phyloP scores from a whole-genome alignment of 2,329 filamentous ascomycete genomes.

The Penicillium vulpinum region DNA sequence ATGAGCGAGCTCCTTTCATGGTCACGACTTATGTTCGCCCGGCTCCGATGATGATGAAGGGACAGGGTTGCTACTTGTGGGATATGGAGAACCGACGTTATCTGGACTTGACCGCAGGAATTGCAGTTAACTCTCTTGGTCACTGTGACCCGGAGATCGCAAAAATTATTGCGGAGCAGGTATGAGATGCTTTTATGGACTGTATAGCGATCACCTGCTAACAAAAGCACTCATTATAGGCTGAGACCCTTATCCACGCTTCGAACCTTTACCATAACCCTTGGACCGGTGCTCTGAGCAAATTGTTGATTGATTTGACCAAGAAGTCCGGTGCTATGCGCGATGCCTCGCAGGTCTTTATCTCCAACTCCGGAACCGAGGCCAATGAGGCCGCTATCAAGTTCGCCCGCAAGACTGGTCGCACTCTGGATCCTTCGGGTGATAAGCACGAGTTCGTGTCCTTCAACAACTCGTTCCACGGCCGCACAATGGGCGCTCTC shows the following conservation, averaged over 20 bases:
- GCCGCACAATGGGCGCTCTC: slow-evolving; percentile 89
- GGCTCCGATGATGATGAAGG: slow-evolving; percentile 83
- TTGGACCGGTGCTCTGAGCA: slow-evolving; percentile 87
- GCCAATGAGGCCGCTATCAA: slow-evolving; percentile 98
- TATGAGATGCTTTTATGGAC: slow-evolving; percentile 33
- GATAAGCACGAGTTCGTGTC: slow-evolving; percentile 82
- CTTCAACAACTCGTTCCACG: slow-evolving; percentile 91
- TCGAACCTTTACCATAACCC: slow-evolving; percentile 98
- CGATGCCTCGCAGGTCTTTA: slow-evolving; percentile 75
- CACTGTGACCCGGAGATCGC: slow-evolving; percentile 82
- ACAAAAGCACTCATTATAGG: slow-evolving; percentile 41
- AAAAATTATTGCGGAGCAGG: slow-evolving; percentile 75
- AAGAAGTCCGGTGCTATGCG: slow-evolving; percentile 77
- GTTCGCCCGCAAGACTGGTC: slow-evolving; percentile 89
- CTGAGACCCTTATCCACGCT: slow-evolving; percentile 78
- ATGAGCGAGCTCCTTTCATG: slow-evolving; percentile 82
- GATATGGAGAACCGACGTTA: slow-evolving; percentile 88
- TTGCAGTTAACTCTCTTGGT: slow-evolving; percentile 90
- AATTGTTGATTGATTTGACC: slow-evolving; percentile 81
- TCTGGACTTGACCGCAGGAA: slow-evolving; percentile 92
- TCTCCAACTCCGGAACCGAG: slow-evolving; percentile 95
- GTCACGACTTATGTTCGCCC: slow-evolving; percentile 92
- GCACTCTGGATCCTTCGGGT: slow-evolving; percentile 68
- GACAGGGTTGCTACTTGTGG: slow-evolving; percentile 83
- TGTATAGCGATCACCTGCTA: slow-evolving; percentile 1